Evolutionary conservation across 805 yeast genomes (phyloP).

Genomic region (Saccharomycopsis olivae): DNA sequence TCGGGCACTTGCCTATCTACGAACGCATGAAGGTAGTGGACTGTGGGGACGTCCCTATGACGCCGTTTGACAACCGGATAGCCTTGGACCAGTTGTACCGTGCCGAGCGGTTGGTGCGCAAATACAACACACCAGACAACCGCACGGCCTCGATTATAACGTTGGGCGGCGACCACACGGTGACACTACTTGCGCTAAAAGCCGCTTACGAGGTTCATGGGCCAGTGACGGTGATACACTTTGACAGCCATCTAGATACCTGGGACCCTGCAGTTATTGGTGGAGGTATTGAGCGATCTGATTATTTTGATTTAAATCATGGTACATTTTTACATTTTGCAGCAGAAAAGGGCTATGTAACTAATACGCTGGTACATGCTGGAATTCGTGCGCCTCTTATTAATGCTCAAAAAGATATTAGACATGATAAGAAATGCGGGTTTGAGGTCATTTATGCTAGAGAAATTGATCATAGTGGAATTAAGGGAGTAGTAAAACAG

Average conservation of each 20-base stretch:
- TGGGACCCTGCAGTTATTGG: conserved; percentile 46
- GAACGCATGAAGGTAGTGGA: conserved; percentile 34
- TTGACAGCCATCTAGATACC: conserved; percentile 60
- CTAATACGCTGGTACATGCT: conserved; percentile 40
- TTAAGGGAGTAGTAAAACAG: conserved; percentile 25
- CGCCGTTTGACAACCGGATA: conserved; percentile 48
- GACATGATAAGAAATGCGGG: conserved; percentile 37
- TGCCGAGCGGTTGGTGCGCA: conserved; percentile 39
- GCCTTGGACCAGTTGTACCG: conserved; percentile 48
- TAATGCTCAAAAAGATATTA: conserved; percentile 34
- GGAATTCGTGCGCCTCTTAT: conserved; percentile 55
- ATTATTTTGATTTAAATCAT: conserved; percentile 47
- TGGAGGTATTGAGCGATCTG: conserved; percentile 45
- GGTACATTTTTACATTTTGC: conserved; percentile 63
- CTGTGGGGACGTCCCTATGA: conserved; percentile 53
- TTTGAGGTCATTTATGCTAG: conserved; percentile 34
- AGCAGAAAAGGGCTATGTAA: conserved; percentile 47
- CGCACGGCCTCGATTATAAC: conserved; percentile 30
- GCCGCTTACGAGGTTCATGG: conserved; percentile 39
- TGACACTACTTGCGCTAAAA: conserved; percentile 39
- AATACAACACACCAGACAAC: conserved; percentile 23
- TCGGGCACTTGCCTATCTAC: conserved; percentile 37
- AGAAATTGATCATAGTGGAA: conserved; percentile 33
- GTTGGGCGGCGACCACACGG: conserved; percentile 54
- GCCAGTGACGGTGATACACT: conserved; percentile 50